Percentiles rank a stretch among this genome's conserved stretches.
phyloP scores from a whole-genome alignment of 495 filamentous ascomycete species.

The Neurospora sublineolata region DNA sequence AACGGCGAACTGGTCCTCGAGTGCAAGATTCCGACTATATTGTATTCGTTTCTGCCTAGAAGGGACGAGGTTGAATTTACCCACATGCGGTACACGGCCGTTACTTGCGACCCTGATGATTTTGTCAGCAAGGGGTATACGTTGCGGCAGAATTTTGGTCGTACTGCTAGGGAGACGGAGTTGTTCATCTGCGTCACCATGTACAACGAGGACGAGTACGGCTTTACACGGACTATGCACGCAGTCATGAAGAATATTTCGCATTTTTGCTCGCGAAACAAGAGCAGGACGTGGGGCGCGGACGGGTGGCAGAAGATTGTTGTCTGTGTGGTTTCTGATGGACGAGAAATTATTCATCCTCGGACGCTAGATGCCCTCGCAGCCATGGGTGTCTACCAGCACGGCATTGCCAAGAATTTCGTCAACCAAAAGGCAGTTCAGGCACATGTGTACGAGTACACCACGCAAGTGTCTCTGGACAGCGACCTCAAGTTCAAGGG shows the following conservation, averaged over 20 bases:
- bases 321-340: slow-evolving; percentile 90
- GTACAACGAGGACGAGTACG: slow-evolving; percentile 97
- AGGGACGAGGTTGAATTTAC: slow-evolving; percentile 94
- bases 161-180: slow-evolving; percentile 84
- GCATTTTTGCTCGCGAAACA: slow-evolving; percentile 87
- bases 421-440: slow-evolving; percentile 79
- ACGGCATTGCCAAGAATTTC: slow-evolving; percentile 95
- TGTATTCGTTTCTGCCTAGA: slow-evolving; percentile 87
- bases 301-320: slow-evolving; percentile 99
- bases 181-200: slow-evolving; percentile 97
- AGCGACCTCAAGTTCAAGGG: slow-evolving; percentile 96
- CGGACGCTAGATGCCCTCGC: slow-evolving; percentile 91
- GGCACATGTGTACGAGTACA: slow-evolving; percentile 97
- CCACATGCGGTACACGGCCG: slow-evolving; percentile 99
- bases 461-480: slow-evolving; percentile 93
- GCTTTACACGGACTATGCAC: slow-evolving; percentile 96
- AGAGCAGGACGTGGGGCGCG: slow-evolving; percentile 92
- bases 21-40: slow-evolving; percentile 96
- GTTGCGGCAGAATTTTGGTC: slow-evolving; percentile 86
- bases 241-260: slow-evolving; percentile 96
- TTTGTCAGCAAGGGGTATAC: slow-evolving; percentile 83
- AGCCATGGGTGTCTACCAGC: slow-evolving; percentile 96
- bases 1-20: slow-evolving; percentile 96
- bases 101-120: slow-evolving; percentile 95
- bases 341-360: slow-evolving; percentile 86